phyloP scores from a whole-genome alignment of 768 basidiomycete species.

The Asterophora parasitica region DNA sequence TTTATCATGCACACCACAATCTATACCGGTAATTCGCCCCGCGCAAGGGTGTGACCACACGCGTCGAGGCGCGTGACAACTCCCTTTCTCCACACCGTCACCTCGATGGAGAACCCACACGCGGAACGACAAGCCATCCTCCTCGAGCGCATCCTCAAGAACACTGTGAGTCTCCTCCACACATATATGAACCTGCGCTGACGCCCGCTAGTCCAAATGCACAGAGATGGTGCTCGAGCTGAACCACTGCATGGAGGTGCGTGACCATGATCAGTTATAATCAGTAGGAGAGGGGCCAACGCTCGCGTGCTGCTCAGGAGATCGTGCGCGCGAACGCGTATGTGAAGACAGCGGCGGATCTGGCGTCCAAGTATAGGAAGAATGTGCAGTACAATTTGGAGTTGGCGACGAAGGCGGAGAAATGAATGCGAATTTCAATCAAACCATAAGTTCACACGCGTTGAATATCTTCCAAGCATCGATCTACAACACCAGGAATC shows the following conservation, averaged over 20 bases:
- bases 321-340: slow-evolving; percentile 73
- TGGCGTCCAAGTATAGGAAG: slow-evolving; percentile 83
- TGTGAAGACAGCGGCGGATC: slow-evolving; percentile 76
- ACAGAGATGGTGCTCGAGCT: slow-evolving; percentile 87
- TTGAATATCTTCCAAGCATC: neutral
- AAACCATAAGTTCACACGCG: neutral
- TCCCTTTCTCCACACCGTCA: slow-evolving; percentile 23
- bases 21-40: neutral
- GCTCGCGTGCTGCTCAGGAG: slow-evolving; percentile 51
- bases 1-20: neutral
- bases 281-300: no score
- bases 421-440: neutral
- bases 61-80: slow-evolving; percentile 15
- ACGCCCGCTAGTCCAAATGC: slow-evolving; percentile 68
- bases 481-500: no score
- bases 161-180: slow-evolving; percentile 51
- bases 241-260: slow-evolving; percentile 82
- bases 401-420: slow-evolving; percentile 46
- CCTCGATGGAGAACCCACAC: slow-evolving; percentile 88
- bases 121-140: slow-evolving; percentile 89
- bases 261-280: neutral
- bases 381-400: slow-evolving; percentile 93
- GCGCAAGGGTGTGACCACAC: slow-evolving; percentile 6
- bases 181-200: neutral
- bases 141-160: slow-evolving; percentile 87